Conservation (phyloP, 2,329 filamentous ascomycete species). For the Intubia oerlemansii region DNA sequence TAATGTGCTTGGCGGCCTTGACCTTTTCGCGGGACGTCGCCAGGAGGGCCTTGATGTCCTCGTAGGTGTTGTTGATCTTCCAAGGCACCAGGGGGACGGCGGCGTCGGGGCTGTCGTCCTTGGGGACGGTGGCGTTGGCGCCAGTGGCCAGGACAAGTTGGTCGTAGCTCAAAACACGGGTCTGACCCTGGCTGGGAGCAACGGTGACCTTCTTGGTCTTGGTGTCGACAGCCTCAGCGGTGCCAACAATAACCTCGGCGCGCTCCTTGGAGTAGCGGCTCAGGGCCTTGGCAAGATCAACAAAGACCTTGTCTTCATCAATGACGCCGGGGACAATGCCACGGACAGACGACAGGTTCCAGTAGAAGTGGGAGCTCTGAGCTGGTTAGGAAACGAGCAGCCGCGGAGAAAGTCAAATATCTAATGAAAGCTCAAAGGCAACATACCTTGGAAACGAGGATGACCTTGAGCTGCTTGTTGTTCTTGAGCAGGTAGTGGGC, state of each 20-base stretch:
- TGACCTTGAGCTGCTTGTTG: slow-evolving; percentile 26
- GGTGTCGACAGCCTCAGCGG: slow-evolving; percentile 21
- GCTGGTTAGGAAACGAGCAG: background rate
- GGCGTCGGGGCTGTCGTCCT: slow-evolving; percentile 12
- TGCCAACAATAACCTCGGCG: slow-evolving; percentile 30
- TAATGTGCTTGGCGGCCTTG: slow-evolving; percentile 24
- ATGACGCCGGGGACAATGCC: slow-evolving; percentile 29
- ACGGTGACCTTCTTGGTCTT: slow-evolving; percentile 20
- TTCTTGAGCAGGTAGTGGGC: slow-evolving; percentile 32
- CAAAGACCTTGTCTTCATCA: slow-evolving; percentile 26
- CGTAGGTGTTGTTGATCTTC: slow-evolving; percentile 27
- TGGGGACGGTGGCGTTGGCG: slow-evolving; percentile 13
- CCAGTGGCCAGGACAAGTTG: slow-evolving; percentile 37
- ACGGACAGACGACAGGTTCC: slow-evolving; percentile 34
- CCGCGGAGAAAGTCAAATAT: background rate
- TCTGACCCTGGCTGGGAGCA: too few relatives aligned
- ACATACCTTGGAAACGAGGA: slow-evolving; percentile 32
- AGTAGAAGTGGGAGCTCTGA: slow-evolving; percentile 35
- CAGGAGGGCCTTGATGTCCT: slow-evolving; percentile 20
- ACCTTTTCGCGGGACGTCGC: slow-evolving; percentile 19
- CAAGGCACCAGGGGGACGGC: slow-evolving; percentile 19
- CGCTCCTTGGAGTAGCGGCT: slow-evolving; percentile 24
- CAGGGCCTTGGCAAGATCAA: slow-evolving; percentile 26
- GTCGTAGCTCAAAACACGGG: slow-evolving; percentile 23
- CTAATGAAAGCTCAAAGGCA: background rate